Evolutionary conservation across 805 yeast genomes (phyloP), one percentile per base, ranked within the genome.

Genomic region (Kodamaea sagamina): DNA sequence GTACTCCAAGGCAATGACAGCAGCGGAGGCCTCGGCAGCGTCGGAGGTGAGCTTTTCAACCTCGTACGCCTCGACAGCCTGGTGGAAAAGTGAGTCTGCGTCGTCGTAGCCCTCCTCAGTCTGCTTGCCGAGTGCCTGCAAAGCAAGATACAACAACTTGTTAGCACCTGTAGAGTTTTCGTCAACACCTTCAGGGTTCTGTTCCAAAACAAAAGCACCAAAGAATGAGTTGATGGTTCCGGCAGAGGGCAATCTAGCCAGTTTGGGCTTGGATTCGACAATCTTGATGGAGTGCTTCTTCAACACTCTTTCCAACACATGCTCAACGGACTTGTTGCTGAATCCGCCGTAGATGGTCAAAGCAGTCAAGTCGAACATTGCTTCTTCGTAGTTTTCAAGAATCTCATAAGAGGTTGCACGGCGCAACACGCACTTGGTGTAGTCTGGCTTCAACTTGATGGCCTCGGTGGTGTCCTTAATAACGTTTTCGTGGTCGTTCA

Each of bases 341-440:
- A 86, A 83, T 32, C 93, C 93, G 45, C 93, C 93, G 61, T 82
- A 79, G 47, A 93, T 78, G 39, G 96, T 83, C 55, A 90, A 78
- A 2, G 95, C 89, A 42, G 97, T 90, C 63, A 86, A 78, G 67
- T 93, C 99, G 65, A 84, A 82, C 79, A 89, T 83, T 35, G 99
- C 90, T 46, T 90, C 95, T 36, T 81, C 78, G 66, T 78, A 89
- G 51, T 77, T 72, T 55, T 81, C 95, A 49, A 89, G 66, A 51
- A 80, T 78, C 71, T 93, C 99, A 63, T 85, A 84, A 24, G 97
- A 95, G 52, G 84, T 80, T 25, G 97, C 97, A 67, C 99, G 85
- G 69, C 99, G 88, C 57, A 88, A 72, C 49, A 89, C 74, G 66
- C 97, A 93, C 72, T 93, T 93, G 57, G 87, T 72, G 69, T 93